Percentiles rank a stretch among this genome's conserved stretches.
phyloP scores from a whole-genome alignment of 192 early-diverging fungal genomes.

The Gigaspora rosea region DNA sequence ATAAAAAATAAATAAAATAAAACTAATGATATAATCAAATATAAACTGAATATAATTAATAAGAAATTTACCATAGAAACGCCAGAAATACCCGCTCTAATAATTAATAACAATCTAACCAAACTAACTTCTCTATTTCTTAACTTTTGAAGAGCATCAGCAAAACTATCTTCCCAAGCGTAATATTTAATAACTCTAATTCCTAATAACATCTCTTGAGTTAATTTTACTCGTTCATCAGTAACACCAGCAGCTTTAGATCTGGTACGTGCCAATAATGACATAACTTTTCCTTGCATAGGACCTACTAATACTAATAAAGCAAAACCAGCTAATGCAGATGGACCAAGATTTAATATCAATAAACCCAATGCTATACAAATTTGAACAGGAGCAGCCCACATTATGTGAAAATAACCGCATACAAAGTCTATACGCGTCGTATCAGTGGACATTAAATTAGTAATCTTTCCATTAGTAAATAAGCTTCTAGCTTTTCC shows the following conservation, averaged over 20 bases:
- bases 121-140: slow-evolving; percentile 56
- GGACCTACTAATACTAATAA: slow-evolving; percentile 51
- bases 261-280: slow-evolving; percentile 37
- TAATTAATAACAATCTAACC: slow-evolving; percentile 47
- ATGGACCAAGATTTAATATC: slow-evolving; percentile 57
- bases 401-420: slow-evolving; percentile 50
- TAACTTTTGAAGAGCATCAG: slow-evolving; percentile 56
- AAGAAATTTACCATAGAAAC: slow-evolving; percentile 65
- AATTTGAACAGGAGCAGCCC: slow-evolving; percentile 49
- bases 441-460: slow-evolving; percentile 75
- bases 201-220: slow-evolving; percentile 67
- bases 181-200: slow-evolving; percentile 79
- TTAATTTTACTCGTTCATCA: slow-evolving; percentile 72
- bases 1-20: too few species aligned
- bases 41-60: too few species aligned
- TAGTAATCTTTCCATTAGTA: slow-evolving; percentile 67
- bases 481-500: slow-evolving; percentile 48
- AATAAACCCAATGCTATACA: slow-evolving; percentile 46
- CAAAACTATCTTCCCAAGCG: slow-evolving; percentile 68
- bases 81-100: slow-evolving; percentile 56
- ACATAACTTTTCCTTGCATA: slow-evolving; percentile 39
- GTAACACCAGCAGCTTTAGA: slow-evolving; percentile 56
- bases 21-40: too few species aligned
- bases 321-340: slow-evolving; percentile 63
- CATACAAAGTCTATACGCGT: slow-evolving; percentile 59